Evolutionary conservation across 495 filamentous ascomycete genomes (phyloP).

Genomic region (Haplographium delicatum): DNA sequence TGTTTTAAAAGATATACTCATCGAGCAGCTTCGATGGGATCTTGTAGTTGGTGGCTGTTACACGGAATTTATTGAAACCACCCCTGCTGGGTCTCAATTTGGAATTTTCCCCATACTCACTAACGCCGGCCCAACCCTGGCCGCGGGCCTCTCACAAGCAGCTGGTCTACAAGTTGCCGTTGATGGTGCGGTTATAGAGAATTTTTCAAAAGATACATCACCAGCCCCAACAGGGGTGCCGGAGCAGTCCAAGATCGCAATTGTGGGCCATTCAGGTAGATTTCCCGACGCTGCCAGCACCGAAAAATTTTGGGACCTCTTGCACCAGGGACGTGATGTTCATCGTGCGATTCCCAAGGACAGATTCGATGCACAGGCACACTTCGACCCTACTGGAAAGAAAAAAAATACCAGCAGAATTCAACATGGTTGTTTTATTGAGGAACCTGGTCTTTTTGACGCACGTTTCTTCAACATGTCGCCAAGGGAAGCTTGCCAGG

Average conservation of each 20-base stretch:
- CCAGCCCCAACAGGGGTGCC: too few species aligned
- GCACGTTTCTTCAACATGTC: constrained; percentile 94
- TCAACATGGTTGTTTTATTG: constrained; percentile 83
- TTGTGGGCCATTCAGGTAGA: constrained; percentile 72
- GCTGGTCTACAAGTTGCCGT: not conserved
- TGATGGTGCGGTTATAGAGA: not conserved
- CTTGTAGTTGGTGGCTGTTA: too few species aligned
- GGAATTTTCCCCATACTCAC: too few species aligned
- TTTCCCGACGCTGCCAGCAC: constrained; percentile 65
- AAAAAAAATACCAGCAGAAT: constrained; percentile 76
- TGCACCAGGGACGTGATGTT: constrained; percentile 60
- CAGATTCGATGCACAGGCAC: constrained; percentile 73
- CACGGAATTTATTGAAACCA: too few species aligned
- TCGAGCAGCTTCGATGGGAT: constrained; percentile 38
- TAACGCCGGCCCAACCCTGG: too few species aligned
- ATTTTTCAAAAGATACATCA: too few species aligned
- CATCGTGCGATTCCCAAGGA: constrained; percentile 59
- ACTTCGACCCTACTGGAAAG: constrained; percentile 72
- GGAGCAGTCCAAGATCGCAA: constrained; percentile 42
- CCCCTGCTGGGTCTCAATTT: too few species aligned
- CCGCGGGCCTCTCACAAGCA: too few species aligned
- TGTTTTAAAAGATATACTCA: constrained; percentile 53
- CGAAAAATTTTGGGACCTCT: constrained; percentile 58
- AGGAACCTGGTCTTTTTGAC: constrained; percentile 81
- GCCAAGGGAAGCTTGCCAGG: constrained; percentile 79